Base-by-base conservation (phyloP, 192 early-diverging fungal species). In the Chytriomyces sp. region DNA sequence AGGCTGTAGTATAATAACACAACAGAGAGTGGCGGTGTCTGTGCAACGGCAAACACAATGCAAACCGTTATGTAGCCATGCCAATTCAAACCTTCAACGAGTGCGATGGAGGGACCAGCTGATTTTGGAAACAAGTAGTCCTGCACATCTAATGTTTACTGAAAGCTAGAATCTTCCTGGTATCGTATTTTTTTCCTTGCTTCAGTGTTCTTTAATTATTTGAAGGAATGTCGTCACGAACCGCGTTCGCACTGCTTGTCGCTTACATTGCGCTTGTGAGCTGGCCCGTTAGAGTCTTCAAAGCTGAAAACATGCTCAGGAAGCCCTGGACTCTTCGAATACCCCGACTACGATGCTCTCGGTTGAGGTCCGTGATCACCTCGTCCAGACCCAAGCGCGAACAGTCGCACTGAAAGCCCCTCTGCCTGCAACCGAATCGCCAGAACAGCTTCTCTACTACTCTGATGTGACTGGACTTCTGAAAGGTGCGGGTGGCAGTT, bases 201-300 rank as follows among this genome's bases (percentile, higher is more conserved):
- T n/a, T n/a, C n/a, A n/a, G n/a, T n/a, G n/a, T n/a, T n/a, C n/a
- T n/a, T n/a, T n/a, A 49, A 49, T 49, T 17, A 33, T 14, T 37
- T 34, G 59, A 60, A 36, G 12, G 30, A 61, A 61, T 61, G 59
- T 61, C 59, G 12, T 61, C 59, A 37, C 7, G 59, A 61, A 25
- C 36, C 28, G 59, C 33, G 7, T 31, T 61, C 33, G 32, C 36
- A n/a, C 32, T 37, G 12, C 34, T 61, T 12, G 25, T 25, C 3
- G 12, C 33, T n/a, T 61, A 5, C 59, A 7, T 61, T 4, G 32
- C 25, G 12, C 30, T 61, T 30, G 59, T 61, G 7, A 22, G 59
- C 12, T 10, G n/a, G 22, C 56, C 32, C 4, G 8, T 17, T 19
- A 31, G 17, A 37, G 38, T 61, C 33, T 61, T 30, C n/a, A 33